Base-by-base conservation (phyloP, 2,329 filamentous ascomycete species). In the Aspergillus sp. region DNA sequence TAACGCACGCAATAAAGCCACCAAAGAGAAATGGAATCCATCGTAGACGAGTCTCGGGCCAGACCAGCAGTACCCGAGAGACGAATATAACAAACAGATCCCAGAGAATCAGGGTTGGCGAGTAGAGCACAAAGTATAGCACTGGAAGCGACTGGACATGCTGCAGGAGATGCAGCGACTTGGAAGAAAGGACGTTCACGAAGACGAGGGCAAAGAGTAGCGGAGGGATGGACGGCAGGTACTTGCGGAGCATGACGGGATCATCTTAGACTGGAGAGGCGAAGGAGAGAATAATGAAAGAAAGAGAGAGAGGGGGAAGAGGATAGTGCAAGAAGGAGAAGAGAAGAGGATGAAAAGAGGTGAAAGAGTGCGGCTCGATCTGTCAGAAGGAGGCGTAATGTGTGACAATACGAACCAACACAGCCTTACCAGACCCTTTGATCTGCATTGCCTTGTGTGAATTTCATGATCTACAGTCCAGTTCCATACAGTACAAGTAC, bases 91-190 rank as follows among this genome's bases (percentile, higher is more conserved):
- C 61, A 1, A 68, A 25, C 2, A 64, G 42, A 52, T 71, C 68
- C 4, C 59, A 59, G 7, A 68, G 51, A 33, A 70, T 48, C n/a
- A 70, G 62, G 4, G 67, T 70, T 1, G 67, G 67, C n/a, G 63
- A 53, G 47, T 69, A 71, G 3, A 71, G 53, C 7, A 68, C 46
- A 42, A 65, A 60, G 17, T 67, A 58, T 12, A 65, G 53, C 9
- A 64, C 57, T 1, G 64, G 64, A 37, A 68, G 46, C 0, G 65
- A 63, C 17, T 45, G 53, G 33, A 64, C 49, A 50, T 68, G 65
- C n/a, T 61, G 57, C 38, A 60, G 59, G 41, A 68, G 58, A 42
- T 68, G 63, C 27, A 68, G 48, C 2, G 62, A 45, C 45, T 68
- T 68, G 25, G 63, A 58, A n/a, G 59, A 57, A 13, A 68, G 54